Percentiles rank a stretch among this genome's conserved stretches.
These are phyloP conservation scores for Chaetomidium leptoderma DNA, from an alignment of 495 filamentous ascomycete species.

Conservation along the genomic window DNA sequence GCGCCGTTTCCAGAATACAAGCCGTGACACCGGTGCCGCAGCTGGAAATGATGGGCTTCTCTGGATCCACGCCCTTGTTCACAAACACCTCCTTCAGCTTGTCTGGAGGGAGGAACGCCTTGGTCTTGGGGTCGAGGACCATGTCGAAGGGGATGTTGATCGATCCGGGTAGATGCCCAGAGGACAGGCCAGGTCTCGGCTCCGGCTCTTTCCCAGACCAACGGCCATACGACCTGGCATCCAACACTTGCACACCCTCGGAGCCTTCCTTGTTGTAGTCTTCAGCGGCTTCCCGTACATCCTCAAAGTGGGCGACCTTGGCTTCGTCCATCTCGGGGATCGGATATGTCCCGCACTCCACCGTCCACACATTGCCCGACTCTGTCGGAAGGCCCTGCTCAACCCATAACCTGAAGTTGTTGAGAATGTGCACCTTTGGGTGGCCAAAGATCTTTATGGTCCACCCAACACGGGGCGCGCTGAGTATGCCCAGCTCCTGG, in stretches of 20 bases:
- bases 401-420: slow-evolving; percentile 91
- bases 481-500: slow-evolving; percentile 84
- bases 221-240: slow-evolving; percentile 75
- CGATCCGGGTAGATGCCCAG: slow-evolving; percentile 86
- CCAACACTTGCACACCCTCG: slow-evolving; percentile 80
- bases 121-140: slow-evolving; percentile 76
- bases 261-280: slow-evolving; percentile 73
- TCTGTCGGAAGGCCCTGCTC: slow-evolving; percentile 76
- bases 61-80: slow-evolving; percentile 68
- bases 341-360: slow-evolving; percentile 53
- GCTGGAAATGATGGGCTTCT: slow-evolving; percentile 79
- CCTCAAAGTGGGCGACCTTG: slow-evolving; percentile 61
- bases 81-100: slow-evolving; percentile 74
- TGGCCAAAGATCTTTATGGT: slow-evolving; percentile 88
- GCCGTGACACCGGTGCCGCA: slow-evolving; percentile 96
- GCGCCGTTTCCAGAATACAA: slow-evolving; percentile 82
- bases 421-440: slow-evolving; percentile 79
- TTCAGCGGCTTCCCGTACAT: slow-evolving; percentile 70
- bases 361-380: slow-evolving; percentile 63
- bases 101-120: slow-evolving; percentile 67
- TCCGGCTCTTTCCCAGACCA: slow-evolving; percentile 83
- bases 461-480: slow-evolving; percentile 89
- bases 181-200: slow-evolving; percentile 78
- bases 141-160: slow-evolving; percentile 77
- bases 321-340: slow-evolving; percentile 49